phyloP scores from a whole-genome alignment of 2,329 filamentous ascomycete species.

The Aspergillus fijiensis region DNA sequence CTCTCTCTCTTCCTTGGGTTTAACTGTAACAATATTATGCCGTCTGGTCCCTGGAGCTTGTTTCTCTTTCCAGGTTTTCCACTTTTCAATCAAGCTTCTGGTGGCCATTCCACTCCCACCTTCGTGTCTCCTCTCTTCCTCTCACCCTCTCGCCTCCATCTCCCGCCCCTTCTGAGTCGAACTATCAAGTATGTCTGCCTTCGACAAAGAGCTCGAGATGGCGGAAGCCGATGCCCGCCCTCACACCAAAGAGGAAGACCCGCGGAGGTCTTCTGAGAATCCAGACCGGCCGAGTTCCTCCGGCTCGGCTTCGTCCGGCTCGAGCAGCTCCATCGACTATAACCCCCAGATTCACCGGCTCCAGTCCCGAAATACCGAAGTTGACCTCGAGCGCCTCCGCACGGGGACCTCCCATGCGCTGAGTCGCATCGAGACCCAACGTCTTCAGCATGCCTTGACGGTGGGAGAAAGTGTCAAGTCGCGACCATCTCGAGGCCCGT shows the following conservation, averaged over 20 bases:
- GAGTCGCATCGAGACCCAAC: constrained; percentile 33
- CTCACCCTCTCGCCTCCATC: neutral
- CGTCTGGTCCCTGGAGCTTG: neutral
- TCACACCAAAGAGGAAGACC: neutral
- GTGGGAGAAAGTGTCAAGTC: constrained; percentile 32
- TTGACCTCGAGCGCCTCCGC: constrained; percentile 31
- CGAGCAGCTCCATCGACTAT: constrained; percentile 30
- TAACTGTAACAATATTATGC: neutral
- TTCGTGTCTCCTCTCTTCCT: neutral
- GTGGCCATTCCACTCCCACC: neutral
- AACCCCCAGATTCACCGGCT: constrained; percentile 27
- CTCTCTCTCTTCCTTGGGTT: neutral
- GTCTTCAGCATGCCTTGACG: constrained; percentile 40
- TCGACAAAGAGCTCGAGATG: constrained; percentile 6
- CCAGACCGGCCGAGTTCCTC: constrained; percentile 4
- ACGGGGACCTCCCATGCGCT: constrained; percentile 26
- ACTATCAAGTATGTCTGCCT: neutral
- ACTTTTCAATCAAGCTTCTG: neutral
- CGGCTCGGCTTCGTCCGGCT: constrained; percentile 18
- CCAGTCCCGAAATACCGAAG: constrained; percentile 32
- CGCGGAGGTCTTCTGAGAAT: neutral
- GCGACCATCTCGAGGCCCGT: constrained; percentile 22
- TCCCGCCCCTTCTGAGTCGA: neutral
- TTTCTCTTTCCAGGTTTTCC: no score
- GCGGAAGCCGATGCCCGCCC: constrained; percentile 2